These are phyloP conservation scores for Tarenaya hassleriana DNA, from an alignment of 345 rosid species.

Conservation along the genomic window DNA sequence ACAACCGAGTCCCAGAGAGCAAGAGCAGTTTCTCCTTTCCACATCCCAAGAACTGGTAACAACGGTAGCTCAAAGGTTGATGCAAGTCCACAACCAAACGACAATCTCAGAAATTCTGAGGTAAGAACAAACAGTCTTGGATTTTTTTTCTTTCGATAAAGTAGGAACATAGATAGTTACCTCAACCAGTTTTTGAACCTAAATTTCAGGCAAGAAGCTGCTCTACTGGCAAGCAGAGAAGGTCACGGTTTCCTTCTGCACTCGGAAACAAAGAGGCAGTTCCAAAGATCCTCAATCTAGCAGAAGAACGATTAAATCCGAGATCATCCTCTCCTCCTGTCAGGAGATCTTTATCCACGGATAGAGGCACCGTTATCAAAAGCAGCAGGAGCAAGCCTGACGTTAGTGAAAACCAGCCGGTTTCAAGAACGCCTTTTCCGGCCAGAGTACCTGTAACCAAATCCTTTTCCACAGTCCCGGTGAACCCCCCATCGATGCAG, in stretches of 20 bases:
- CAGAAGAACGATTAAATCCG: slow-evolving; percentile 48
- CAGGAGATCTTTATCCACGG: slow-evolving; percentile 72
- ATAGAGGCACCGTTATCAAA: slow-evolving; percentile 59
- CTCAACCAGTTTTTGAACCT: slow-evolving; percentile 13
- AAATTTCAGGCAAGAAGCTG: slow-evolving; percentile 65
- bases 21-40: slow-evolving; percentile 88
- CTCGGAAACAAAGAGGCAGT: slow-evolving; percentile 50
- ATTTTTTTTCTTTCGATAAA: background rate
- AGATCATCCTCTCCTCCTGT: slow-evolving; percentile 74
- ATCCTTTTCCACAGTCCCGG: slow-evolving; percentile 41
- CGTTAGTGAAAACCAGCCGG: slow-evolving; percentile 41
- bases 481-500: slow-evolving; percentile 41
- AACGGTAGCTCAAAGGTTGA: slow-evolving; percentile 45
- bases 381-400: slow-evolving; percentile 57
- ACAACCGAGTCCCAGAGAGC: slow-evolving; percentile 50
- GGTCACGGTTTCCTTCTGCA: slow-evolving; percentile 63
- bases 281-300: slow-evolving; percentile 36
- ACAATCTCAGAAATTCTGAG: slow-evolving; percentile 48
- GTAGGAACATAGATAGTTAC: background rate
- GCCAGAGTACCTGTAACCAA: slow-evolving; percentile 68
- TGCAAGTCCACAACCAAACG: slow-evolving; percentile 40
- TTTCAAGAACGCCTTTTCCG: slow-evolving; percentile 67
- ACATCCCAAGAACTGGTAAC: slow-evolving; percentile 47
- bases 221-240: slow-evolving; percentile 84
- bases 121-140: slow-evolving; percentile 32